Percentiles rank a stretch among this genome's conserved stretches.
phyloP scores from a whole-genome alignment of 164 flowering plant species.

The Stephania yunnanensis region DNA sequence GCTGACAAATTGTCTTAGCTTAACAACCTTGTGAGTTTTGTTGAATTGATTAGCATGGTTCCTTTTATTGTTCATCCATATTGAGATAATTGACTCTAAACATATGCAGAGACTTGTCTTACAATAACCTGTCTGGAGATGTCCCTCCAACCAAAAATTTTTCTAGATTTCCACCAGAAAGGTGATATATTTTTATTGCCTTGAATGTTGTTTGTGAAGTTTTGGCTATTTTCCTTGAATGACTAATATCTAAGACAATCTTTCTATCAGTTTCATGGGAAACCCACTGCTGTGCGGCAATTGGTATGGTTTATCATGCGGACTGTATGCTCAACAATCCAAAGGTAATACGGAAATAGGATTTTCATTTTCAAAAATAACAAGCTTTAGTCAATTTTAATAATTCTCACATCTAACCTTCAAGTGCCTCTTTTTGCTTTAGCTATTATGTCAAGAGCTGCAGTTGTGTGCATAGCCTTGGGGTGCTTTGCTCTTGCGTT shows the following conservation, averaged over 20 bases:
- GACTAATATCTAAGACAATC: background rate
- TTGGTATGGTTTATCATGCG: slow-evolving; percentile 72
- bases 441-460: slow-evolving; percentile 57
- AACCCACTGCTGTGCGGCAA: slow-evolving; percentile 77
- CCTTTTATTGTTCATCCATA: background rate
- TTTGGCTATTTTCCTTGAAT: background rate
- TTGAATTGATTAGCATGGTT: background rate
- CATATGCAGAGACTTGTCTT: slow-evolving; percentile 59
- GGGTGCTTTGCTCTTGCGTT: slow-evolving; percentile 51
- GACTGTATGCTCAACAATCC: slow-evolving; percentile 34
- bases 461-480: slow-evolving; percentile 52
- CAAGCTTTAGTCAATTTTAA: background rate
- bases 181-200: slow-evolving; percentile 28
- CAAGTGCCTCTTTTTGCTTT: background rate
- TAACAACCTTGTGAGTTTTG: slow-evolving; percentile 47
- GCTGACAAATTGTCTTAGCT: slow-evolving; percentile 72
- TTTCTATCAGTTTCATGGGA: slow-evolving; percentile 56
- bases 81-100: background rate
- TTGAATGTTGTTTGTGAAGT: background rate
- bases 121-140: slow-evolving; percentile 74
- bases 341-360: slow-evolving; percentile 40
- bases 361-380: background rate
- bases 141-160: slow-evolving; percentile 53
- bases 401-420: background rate
- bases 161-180: slow-evolving; percentile 62